Conservation (phyloP, 1,284 basidiomycete genomes). For the Ustilago hordei region DNA sequence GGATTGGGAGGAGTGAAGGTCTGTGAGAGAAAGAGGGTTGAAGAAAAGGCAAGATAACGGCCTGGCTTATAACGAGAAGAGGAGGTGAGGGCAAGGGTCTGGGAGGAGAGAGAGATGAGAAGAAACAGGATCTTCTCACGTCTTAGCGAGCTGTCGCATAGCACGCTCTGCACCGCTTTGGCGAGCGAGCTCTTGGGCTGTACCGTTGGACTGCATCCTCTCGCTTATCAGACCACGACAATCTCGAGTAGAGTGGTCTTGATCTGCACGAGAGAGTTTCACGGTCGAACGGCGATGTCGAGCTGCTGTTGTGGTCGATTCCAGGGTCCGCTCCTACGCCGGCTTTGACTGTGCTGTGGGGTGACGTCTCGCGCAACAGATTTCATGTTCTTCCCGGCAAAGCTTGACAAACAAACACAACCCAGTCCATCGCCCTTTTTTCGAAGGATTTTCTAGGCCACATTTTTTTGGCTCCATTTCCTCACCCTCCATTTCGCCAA, state of each 20-base stretch:
- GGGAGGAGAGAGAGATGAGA: not conserved
- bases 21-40: not conserved
- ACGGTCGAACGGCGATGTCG: not conserved
- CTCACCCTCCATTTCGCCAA: not conserved
- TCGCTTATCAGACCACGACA: not conserved
- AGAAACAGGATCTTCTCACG: not conserved
- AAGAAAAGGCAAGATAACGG: not conserved
- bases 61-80: not conserved
- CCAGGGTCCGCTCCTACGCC: slow-evolving; percentile 19
- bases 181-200: slow-evolving; percentile 1
- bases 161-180: not conserved
- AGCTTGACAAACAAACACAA: not conserved
- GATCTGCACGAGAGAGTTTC: not conserved
- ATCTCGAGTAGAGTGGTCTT: not conserved
- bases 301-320: not conserved
- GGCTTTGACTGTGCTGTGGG: slow-evolving; percentile 21
- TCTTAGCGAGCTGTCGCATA: not conserved
- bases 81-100: slow-evolving; percentile 5
- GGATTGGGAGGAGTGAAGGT: not conserved
- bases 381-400: not conserved
- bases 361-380: slow-evolving; percentile 23
- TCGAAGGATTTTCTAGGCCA: not conserved
- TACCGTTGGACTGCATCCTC: not conserved
- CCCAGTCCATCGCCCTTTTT: not conserved
- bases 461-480: not conserved